Conservation (phyloP, 768 basidiomycete genomes). For the Serendipita sp. region DNA sequence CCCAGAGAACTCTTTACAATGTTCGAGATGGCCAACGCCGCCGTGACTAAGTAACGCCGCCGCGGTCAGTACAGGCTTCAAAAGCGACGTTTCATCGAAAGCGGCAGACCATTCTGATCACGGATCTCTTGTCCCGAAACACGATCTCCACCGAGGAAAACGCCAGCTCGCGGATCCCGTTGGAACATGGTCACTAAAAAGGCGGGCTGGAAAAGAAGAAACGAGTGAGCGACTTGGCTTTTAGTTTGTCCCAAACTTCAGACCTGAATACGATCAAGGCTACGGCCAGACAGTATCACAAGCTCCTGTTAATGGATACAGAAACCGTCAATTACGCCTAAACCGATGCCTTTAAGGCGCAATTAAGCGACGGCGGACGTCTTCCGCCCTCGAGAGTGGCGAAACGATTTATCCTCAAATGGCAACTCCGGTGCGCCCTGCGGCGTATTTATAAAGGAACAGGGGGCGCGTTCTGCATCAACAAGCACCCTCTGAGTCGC, state of each 20-base stretch:
- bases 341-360: too few relatives aligned
- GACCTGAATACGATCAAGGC: too few relatives aligned
- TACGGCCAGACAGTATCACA: too few relatives aligned
- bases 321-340: too few relatives aligned
- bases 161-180: constrained; percentile 81
- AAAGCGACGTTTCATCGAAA: not conserved
- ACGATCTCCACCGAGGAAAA: constrained; percentile 86
- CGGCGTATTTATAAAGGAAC: too few relatives aligned
- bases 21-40: constrained; percentile 92
- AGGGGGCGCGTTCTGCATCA: too few relatives aligned
- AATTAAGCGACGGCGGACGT: too few relatives aligned
- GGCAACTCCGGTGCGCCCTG: too few relatives aligned
- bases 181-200: constrained; percentile 48
- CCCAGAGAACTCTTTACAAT: constrained; percentile 93
- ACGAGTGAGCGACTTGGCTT: not conserved
- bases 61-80: not conserved
- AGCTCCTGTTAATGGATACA: too few relatives aligned
- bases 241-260: not conserved
- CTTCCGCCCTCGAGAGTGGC: too few relatives aligned
- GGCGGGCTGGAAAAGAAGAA: not conserved
- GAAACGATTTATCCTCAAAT: too few relatives aligned
- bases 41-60: constrained; percentile 48
- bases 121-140: constrained; percentile 91
- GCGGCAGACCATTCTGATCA: constrained; percentile 76
- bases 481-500: too few relatives aligned